Base-by-base conservation (phyloP, 257 asterid genomes). In the Ajuga chamaepitys region DNA sequence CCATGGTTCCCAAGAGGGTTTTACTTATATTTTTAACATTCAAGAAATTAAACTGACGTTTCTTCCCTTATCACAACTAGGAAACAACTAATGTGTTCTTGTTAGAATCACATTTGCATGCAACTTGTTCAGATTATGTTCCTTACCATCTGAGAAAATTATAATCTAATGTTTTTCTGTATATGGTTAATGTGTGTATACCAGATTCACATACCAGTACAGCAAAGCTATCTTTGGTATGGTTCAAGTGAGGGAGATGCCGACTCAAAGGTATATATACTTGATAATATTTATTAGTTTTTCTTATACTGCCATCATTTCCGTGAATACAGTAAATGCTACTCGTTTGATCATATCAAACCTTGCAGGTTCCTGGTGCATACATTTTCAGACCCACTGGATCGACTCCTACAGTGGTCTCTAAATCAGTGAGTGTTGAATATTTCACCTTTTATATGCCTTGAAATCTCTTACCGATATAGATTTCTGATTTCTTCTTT, bases 141-240 rank as follows among this genome's bases (percentile, higher is more conserved):
- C 21, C 44, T 12, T 21, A 60, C 37, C 37, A 38, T 62, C 53
- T 21, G 9, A 56, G 55, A 38, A 56, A 52, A 35, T 22, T 37
- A 61, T 55, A 3, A 44, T 16, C 4, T 11, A 51, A 26, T 40
- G 7, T 67, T 24, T 64, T 20, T 41, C 42, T 53, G 17, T 50
- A 24, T 38, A 5, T n/a, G 52, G 28, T 61, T 47, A 51, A 20
- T 70, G 22, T 38, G 45, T 28, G 65, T 47, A 59, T 71, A 41
- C 66, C 75, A 91, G 97, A 81, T 88, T n/a, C 89, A 88, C 78
- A 22, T 84, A 72, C 88, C 94, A 8, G 72, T 91, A 42, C 96
- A 91, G 42, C 98, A 91, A 76, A 85, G 86, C 88, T 88, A 82
- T 80, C 86, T 83, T 26, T 86, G 90, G 91, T 91, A 91, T 58